phyloP scores from a whole-genome alignment of 2,329 filamentous ascomycete genomes.

The Albifimbria verrucaria region DNA sequence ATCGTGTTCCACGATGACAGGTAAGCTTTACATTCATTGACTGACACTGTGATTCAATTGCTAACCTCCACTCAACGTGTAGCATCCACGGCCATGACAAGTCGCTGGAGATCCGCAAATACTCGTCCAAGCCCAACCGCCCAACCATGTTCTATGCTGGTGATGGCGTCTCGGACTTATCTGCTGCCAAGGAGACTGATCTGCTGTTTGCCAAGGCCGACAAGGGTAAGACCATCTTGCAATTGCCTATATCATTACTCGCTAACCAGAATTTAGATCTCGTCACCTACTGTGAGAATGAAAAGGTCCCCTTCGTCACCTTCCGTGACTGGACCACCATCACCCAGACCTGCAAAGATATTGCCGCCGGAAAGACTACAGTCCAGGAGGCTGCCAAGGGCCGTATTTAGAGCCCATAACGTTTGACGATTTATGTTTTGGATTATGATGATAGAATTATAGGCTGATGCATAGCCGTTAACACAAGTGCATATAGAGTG shows the following conservation, averaged over 20 bases:
- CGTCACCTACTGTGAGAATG: slow-evolving; percentile 78
- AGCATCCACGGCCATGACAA: slow-evolving; percentile 96
- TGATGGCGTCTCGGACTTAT: slow-evolving; percentile 89
- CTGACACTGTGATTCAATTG: not conserved
- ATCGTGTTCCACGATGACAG: slow-evolving; percentile 87
- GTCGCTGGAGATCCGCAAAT: slow-evolving; percentile 84
- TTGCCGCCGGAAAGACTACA: slow-evolving; percentile 68
- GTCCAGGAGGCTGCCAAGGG: slow-evolving; percentile 66
- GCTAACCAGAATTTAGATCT: slow-evolving; percentile 56
- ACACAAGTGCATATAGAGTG: not conserved
- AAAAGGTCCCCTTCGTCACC: slow-evolving; percentile 82
- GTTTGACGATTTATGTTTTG: slow-evolving; percentile 2
- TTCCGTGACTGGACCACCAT: slow-evolving; percentile 85
- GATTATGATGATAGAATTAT: not conserved
- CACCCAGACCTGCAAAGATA: slow-evolving; percentile 69
- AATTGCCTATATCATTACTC: not conserved
- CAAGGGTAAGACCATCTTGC: slow-evolving; percentile 56
- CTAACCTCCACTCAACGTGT: slow-evolving; percentile 8
- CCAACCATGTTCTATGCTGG: slow-evolving; percentile 93
- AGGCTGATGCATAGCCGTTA: not conserved
- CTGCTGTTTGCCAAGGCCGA: slow-evolving; percentile 91
- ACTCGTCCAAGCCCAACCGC: slow-evolving; percentile 70
- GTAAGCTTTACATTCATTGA: slow-evolving; percentile 33
- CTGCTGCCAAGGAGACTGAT: slow-evolving; percentile 88
- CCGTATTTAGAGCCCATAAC: slow-evolving; percentile 24